These are phyloP conservation scores for Myriosclerotinia curreyana DNA, from an alignment of 2,329 filamentous ascomycete genomes.

Conservation along the genomic window DNA sequence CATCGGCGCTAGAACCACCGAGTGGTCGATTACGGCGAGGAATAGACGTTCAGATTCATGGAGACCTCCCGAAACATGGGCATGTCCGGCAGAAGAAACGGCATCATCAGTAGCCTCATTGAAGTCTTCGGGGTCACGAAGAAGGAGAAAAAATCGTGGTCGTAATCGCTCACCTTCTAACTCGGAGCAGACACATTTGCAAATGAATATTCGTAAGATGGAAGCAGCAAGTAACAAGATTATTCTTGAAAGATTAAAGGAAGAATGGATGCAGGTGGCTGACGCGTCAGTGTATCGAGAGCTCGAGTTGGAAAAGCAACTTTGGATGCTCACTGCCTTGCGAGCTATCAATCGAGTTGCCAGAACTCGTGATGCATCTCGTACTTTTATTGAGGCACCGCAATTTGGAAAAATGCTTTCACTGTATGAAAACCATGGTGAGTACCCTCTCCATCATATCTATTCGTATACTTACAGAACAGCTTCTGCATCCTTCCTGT, in stretches of 20 bases:
- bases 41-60: slow-evolving; percentile 26
- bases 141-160: slow-evolving; percentile 9
- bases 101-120: slow-evolving; percentile 16
- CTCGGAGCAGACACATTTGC: slow-evolving; percentile 42
- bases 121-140: slow-evolving; percentile 14
- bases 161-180: slow-evolving; percentile 21
- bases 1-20: slow-evolving; percentile 22
- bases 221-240: slow-evolving; percentile 50
- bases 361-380: slow-evolving; percentile 1
- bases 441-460: neutral
- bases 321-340: slow-evolving; percentile 61
- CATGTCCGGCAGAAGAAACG: slow-evolving; percentile 19
- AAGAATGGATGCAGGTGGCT: slow-evolving; percentile 46
- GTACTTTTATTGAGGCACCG: neutral
- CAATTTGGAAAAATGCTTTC: slow-evolving; percentile 31
- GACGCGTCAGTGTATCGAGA: slow-evolving; percentile 51
- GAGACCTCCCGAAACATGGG: slow-evolving; percentile 33
- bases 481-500: slow-evolving; percentile 36
- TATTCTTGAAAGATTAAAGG: slow-evolving; percentile 54
- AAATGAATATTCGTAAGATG: slow-evolving; percentile 55
- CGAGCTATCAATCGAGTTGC: slow-evolving; percentile 34
- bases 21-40: slow-evolving; percentile 22
- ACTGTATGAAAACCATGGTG: slow-evolving; percentile 39
- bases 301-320: slow-evolving; percentile 54
- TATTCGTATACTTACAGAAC: slow-evolving; percentile 13